A percentile compares a stretch with the other conserved stretches of the same genome.
phyloP scores from a whole-genome alignment of 129 eudicot species.

The Gnaphalium uliginosum region DNA sequence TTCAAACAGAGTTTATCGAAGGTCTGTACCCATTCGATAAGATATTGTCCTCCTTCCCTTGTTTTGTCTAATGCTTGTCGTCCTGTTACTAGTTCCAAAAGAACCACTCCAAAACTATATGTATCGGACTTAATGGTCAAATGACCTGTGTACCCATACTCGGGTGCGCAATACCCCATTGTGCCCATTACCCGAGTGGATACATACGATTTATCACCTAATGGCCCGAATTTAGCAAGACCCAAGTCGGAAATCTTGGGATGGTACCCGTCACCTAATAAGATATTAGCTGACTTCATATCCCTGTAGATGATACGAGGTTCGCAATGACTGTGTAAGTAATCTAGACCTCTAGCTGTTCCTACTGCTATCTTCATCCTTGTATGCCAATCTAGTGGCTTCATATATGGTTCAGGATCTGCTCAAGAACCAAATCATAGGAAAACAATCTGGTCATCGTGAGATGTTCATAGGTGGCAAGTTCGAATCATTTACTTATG shows the following conservation, averaged over 20 bases:
- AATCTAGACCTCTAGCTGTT: slow-evolving; percentile 37
- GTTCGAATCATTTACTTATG: neutral
- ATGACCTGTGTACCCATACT: slow-evolving; percentile 38
- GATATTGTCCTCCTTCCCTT: slow-evolving; percentile 33
- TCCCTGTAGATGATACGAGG: slow-evolving; percentile 37
- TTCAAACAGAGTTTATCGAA: neutral
- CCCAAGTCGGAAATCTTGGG: slow-evolving; percentile 41
- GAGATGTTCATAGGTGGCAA: neutral
- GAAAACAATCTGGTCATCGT: neutral
- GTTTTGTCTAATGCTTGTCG: slow-evolving; percentile 32
- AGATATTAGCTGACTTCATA: slow-evolving; percentile 42
- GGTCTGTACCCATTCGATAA: slow-evolving; percentile 34
- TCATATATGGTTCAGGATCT: slow-evolving; percentile 57
- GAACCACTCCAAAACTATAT: slow-evolving; percentile 42
- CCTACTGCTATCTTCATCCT: slow-evolving; percentile 63
- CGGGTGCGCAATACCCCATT: slow-evolving; percentile 43
- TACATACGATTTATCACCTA: slow-evolving; percentile 32
- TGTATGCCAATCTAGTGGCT: slow-evolving; percentile 63
- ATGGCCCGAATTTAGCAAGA: slow-evolving; percentile 35
- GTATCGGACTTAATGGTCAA: slow-evolving; percentile 39
- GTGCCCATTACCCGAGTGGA: slow-evolving; percentile 46
- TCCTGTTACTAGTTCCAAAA: slow-evolving; percentile 37
- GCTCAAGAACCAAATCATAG: slow-evolving; percentile 9
- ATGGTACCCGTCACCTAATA: slow-evolving; percentile 39
- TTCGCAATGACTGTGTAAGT: slow-evolving; percentile 29